phyloP scores from a whole-genome alignment of 495 filamentous ascomycete species.

The Aspergillus incahuasiensis region DNA sequence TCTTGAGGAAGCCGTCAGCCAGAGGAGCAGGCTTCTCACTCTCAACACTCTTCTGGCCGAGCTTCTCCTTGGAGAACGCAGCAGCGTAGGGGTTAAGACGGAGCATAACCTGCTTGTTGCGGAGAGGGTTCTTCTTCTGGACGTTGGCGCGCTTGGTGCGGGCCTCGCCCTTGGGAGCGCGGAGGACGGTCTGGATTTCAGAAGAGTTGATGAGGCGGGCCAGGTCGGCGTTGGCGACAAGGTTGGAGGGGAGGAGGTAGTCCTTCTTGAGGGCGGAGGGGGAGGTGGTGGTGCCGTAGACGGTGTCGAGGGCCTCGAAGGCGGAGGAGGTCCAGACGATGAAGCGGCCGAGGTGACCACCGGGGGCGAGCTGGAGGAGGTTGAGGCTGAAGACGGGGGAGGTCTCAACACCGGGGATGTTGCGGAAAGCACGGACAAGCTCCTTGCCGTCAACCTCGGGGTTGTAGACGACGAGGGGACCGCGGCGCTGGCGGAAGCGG shows the following conservation, averaged over 20 bases:
- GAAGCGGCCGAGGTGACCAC: conserved; percentile 98
- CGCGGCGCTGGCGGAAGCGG: conserved; percentile 93
- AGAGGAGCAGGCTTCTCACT: conserved; percentile 48
- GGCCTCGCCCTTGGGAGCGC: conserved; percentile 81
- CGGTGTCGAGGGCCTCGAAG: conserved; percentile 88
- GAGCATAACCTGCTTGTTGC: conserved; percentile 95
- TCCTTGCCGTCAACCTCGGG: conserved; percentile 88
- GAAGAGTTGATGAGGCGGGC: conserved; percentile 97
- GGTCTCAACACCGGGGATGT: conserved; percentile 97
- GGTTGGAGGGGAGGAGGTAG: conserved; percentile 86
- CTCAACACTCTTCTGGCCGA: conserved; percentile 60
- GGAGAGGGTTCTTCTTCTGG: conserved; percentile 99
- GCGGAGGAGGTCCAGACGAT: conserved; percentile 97
- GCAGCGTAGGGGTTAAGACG: conserved; percentile 95
- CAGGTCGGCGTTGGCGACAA: conserved; percentile 88
- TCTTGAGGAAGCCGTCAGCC: conserved; percentile 46
- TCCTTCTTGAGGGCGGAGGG: conserved; percentile 92
- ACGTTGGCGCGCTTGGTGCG: conserved; percentile 83
- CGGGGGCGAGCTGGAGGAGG: conserved; percentile 97
- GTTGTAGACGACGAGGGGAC: conserved; percentile 94
- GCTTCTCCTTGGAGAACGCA: conserved; percentile 76
- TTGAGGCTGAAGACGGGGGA: conserved; percentile 91
- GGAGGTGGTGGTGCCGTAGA: conserved; percentile 88
- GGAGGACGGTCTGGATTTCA: conserved; percentile 92
- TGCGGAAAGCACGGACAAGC: conserved; percentile 89